These are phyloP conservation scores for Trichoderma asperellum DNA, from an alignment of 2,329 filamentous ascomycete genomes.

Conservation along the genomic window DNA sequence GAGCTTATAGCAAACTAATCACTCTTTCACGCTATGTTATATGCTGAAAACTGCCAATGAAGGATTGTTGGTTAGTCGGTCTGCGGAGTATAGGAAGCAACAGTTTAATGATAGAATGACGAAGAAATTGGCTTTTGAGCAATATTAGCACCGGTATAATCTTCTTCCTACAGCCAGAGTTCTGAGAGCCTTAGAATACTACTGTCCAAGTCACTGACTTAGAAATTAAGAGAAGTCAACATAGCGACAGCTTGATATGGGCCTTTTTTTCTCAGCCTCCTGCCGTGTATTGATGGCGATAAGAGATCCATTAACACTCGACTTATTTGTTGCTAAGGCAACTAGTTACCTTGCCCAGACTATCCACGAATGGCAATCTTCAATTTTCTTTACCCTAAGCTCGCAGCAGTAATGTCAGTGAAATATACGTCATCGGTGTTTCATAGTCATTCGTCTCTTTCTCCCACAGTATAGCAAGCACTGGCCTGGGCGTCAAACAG, in stretches of 20 bases:
- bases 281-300: no score
- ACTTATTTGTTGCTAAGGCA: background rate
- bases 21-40: background rate
- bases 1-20: background rate
- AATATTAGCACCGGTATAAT: background rate
- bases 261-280: no score
- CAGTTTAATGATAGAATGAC: background rate
- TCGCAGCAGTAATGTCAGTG: background rate
- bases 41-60: background rate
- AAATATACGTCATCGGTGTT: background rate
- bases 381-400: background rate
- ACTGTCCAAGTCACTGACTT: background rate
- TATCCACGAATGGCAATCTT: background rate
- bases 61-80: accelerated
- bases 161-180: background rate
- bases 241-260: no score
- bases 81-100: background rate
- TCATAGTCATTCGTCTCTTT: background rate
- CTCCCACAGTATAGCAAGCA: background rate
- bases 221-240: no score
- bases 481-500: background rate
- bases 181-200: background rate
- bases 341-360: background rate
- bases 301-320: no score
- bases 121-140: background rate